phyloP scores from a whole-genome alignment of 2,329 filamentous ascomycete genomes.

The Phoma herbarum region DNA sequence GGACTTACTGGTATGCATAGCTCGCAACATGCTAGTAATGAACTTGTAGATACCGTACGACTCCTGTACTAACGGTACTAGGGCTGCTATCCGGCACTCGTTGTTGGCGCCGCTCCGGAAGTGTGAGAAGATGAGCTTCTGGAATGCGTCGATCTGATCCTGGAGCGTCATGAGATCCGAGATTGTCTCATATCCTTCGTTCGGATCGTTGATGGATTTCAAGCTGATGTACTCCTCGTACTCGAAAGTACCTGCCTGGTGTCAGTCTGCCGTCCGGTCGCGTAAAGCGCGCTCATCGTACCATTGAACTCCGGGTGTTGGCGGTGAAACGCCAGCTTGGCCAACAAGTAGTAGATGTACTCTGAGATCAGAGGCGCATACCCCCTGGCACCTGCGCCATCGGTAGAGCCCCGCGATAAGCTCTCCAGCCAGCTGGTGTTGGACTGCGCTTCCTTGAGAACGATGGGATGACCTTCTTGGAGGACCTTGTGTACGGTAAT shows the following conservation, averaged over 20 bases:
- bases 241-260: conserved; percentile 76
- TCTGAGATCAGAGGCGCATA: conserved; percentile 94
- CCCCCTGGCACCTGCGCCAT: conserved; percentile 80
- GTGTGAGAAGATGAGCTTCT: conserved; percentile 97
- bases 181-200: conserved; percentile 96
- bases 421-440: conserved; percentile 93
- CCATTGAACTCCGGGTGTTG: conserved; percentile 98
- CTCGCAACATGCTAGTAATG: conserved; percentile 97
- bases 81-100: conserved; percentile 92
- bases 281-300: conserved; percentile 35
- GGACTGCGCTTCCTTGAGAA: conserved; percentile 85
- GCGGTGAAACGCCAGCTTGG: conserved; percentile 95
- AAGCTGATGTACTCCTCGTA: conserved; percentile 99
- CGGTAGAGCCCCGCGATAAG: conserved; percentile 80
- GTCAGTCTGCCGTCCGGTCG: conserved; percentile 27
- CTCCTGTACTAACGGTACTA: conserved; percentile 94
- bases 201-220: conserved; percentile 97
- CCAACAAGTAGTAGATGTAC: conserved; percentile 94
- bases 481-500: conserved; percentile 98
- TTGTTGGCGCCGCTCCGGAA: conserved; percentile 93
- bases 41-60: conserved; percentile 99
- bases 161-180: conserved; percentile 95
- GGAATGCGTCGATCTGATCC: conserved; percentile 98
- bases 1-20: conserved; percentile 88
- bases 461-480: conserved; percentile 92